Base-by-base conservation (phyloP, 2,329 filamentous ascomycete genomes). In the Ascochyta fabae region DNA sequence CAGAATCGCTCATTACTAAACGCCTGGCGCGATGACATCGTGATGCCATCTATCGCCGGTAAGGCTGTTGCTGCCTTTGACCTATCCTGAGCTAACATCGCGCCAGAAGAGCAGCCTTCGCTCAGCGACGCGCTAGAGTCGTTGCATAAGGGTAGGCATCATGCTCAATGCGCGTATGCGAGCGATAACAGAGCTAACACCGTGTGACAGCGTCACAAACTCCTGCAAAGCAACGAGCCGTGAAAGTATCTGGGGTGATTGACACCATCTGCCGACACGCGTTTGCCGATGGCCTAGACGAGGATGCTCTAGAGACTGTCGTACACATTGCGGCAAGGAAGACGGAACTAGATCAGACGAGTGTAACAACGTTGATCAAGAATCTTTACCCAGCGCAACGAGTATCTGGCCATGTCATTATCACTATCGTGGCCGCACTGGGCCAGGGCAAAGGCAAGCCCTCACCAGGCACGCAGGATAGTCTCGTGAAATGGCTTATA, bases 381-480 rank as follows among this genome's bases (percentile, higher is more conserved):
- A 90, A 89, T 57, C 78, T 96, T 45, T 96, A 94, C 73, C 91
- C 92, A 2, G 81, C 84, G n/a, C 80, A 82, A 35, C 81, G 81
- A 38, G 82, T 96, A n/a, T 72, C 84, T 12, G 79, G 83, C 31
- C 80, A 85, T 52, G 74, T 86, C 36, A 79, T 90, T 45, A 79
- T 91, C 44, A 86, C 84, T 54, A 77, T 93, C 9, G 83, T 95
- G 22, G 88, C 87, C 48, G 86, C 84, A 43, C 81, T 96, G n/a
- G 91, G 92, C 3, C 88, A 92, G 67, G 91, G 90, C 66, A 85
- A 86, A 70, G 82, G 85, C 50, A 96, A 93, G 72, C 88, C 91
- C 13, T 86, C 88, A 13, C 81, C 90, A 40, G 80, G 83, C 40
- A 84, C 90, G 0, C 91, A 96, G 75, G 84, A 84, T 24, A 80